Percentiles rank a stretch among this genome's conserved stretches.
Evolutionary conservation across 2,329 filamentous ascomycete species (phyloP).

Genomic region (Ceratocystis variospora): DNA sequence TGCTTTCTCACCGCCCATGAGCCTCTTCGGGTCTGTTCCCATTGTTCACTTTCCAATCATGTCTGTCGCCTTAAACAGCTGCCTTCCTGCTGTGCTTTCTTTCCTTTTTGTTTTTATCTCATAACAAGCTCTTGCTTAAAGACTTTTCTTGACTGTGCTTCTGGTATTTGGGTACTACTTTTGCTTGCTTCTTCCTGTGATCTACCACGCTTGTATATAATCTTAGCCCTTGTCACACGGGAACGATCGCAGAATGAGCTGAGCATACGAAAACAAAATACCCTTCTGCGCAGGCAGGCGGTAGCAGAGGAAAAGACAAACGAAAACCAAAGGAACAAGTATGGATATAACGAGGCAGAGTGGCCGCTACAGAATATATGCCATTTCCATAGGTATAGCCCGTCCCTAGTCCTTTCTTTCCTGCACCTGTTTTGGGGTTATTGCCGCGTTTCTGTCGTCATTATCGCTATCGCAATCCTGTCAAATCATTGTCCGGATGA

Average conservation of each 20-base stretch:
- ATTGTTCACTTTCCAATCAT: background rate
- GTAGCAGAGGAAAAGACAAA: background rate
- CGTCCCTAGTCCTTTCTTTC: background rate
- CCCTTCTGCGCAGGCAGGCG: background rate
- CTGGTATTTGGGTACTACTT: background rate
- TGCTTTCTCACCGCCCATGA: background rate
- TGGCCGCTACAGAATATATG: too few relatives aligned
- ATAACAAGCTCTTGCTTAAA: too few relatives aligned
- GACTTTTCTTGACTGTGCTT: too few relatives aligned
- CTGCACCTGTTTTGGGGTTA: background rate
- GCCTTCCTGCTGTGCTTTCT: background rate
- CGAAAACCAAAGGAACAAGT: background rate
- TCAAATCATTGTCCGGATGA: background rate
- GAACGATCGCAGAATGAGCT: constrained; percentile 1
- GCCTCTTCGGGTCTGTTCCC: too few relatives aligned
- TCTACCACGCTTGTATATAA: background rate
- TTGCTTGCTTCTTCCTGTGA: background rate
- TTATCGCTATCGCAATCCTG: background rate
- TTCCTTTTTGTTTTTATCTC: background rate
- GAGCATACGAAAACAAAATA: background rate
- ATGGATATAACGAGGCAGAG: background rate
- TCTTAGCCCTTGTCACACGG: constrained; percentile 1
- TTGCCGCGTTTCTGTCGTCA: constrained; percentile 1
- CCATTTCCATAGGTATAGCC: background rate
- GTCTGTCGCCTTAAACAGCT: too few relatives aligned